Percentiles rank a stretch among this genome's conserved stretches.
Evolutionary conservation across 169 alveolate genomes (phyloP).

Genomic region (Cryptosporidium felis): DNA sequence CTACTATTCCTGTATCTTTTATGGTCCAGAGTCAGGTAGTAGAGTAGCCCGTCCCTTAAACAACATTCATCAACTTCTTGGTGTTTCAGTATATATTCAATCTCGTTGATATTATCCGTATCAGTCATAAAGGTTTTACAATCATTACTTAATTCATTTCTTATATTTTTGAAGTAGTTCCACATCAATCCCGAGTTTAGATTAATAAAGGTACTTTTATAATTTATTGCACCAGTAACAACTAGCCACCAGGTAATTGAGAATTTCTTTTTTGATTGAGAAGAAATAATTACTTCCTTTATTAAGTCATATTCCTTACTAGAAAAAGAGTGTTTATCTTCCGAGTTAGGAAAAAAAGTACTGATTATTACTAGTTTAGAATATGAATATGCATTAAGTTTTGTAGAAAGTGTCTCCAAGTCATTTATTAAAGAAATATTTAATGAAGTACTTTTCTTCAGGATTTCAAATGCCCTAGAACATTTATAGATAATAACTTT

Average conservation of each 20-base stretch:
- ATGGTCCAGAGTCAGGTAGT: background rate
- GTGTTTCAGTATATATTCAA: background rate
- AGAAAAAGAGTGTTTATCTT: background rate
- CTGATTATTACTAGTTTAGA: conserved; percentile 15
- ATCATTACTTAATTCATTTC: background rate
- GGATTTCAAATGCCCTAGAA: background rate
- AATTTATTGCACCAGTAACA: background rate
- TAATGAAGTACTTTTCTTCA: background rate
- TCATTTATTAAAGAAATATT: background rate
- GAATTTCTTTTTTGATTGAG: background rate
- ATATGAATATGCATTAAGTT: background rate
- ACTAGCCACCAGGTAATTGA: conserved; percentile 32
- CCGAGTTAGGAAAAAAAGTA: background rate
- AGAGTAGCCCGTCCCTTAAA: conserved; percentile 3
- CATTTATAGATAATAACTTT: background rate
- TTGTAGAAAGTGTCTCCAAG: background rate
- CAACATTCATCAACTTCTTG: conserved; percentile 42
- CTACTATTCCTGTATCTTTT: background rate
- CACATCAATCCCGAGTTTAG: background rate
- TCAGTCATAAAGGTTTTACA: conserved; percentile 21
- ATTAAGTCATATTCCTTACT: background rate
- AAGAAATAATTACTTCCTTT: background rate
- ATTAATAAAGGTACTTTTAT: background rate
- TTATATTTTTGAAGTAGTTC: conserved; percentile 10
- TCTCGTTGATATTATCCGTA: background rate